Percentiles rank a stretch among this genome's conserved stretches.
Evolutionary conservation across 306 rosid species (phyloP).

Genomic region (Styphnolobium japonicum): DNA sequence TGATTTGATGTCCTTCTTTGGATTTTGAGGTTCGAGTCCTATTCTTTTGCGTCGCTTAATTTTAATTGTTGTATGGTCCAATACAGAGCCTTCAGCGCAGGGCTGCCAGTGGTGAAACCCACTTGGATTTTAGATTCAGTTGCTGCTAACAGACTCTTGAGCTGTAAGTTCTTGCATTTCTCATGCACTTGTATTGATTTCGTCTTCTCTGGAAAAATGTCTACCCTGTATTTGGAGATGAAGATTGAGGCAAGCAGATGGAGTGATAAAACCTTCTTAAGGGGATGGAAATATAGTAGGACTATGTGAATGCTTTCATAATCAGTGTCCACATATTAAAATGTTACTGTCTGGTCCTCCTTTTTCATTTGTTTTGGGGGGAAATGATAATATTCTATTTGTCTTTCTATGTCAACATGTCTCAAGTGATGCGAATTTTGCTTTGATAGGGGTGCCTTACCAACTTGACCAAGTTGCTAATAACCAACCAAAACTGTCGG

Average conservation of each 20-base stretch:
- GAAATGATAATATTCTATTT: neutral
- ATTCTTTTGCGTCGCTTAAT: neutral
- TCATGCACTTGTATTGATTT: slow-evolving; percentile 1
- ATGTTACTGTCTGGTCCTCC: neutral
- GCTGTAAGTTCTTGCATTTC: slow-evolving; percentile 56
- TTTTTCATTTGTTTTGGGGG: neutral
- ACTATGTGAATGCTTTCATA: slow-evolving; percentile 19
- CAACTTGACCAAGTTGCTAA: slow-evolving; percentile 67
- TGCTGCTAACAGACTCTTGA: slow-evolving; percentile 72
- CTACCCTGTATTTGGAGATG: neutral
- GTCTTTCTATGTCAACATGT: neutral
- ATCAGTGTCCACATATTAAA: neutral
- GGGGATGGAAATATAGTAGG: neutral
- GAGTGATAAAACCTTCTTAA: neutral
- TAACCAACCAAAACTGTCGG: slow-evolving; percentile 74
- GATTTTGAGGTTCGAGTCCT: neutral
- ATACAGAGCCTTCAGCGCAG: slow-evolving; percentile 83
- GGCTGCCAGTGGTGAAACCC: slow-evolving; percentile 91
- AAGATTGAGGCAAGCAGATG: slow-evolving; percentile 4
- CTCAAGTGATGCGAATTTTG: slow-evolving; percentile 8
- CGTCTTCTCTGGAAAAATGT: neutral
- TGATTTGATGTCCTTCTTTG: neutral
- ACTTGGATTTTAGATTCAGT: slow-evolving; percentile 86
- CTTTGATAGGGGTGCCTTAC: slow-evolving; percentile 74
- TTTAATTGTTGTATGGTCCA: slow-evolving; percentile 27